Evolutionary conservation across 2,329 filamentous ascomycete species (phyloP).

Genomic region (Cercospora janseana): DNA sequence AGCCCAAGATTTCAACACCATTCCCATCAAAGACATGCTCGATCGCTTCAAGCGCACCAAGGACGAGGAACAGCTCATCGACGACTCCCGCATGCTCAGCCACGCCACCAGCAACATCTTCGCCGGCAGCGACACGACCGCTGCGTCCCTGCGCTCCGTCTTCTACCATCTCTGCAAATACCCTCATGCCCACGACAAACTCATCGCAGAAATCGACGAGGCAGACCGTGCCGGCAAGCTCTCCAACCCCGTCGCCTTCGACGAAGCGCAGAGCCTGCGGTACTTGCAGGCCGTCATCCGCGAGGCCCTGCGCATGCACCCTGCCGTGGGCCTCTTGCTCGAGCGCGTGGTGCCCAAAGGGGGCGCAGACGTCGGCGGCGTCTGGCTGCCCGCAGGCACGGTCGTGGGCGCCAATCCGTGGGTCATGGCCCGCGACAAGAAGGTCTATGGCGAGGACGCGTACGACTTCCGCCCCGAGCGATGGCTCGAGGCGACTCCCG

Average conservation of each 20-base stretch:
- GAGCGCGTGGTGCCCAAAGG: slow-evolving; percentile 42
- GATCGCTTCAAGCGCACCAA: slow-evolving; percentile 28
- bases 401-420: slow-evolving; percentile 38
- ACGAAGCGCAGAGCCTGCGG: slow-evolving; percentile 39
- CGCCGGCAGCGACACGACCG: slow-evolving; percentile 42
- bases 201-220: slow-evolving; percentile 40
- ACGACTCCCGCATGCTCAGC: slow-evolving; percentile 22
- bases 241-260: slow-evolving; percentile 33
- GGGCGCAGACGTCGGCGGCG: slow-evolving; percentile 40
- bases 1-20: slow-evolving; percentile 22
- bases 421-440: slow-evolving; percentile 35
- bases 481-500: slow-evolving; percentile 43
- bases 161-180: slow-evolving; percentile 43
- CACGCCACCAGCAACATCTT: slow-evolving; percentile 44
- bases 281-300: slow-evolving; percentile 48
- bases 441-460: slow-evolving; percentile 35
- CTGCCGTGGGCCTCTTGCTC: slow-evolving; percentile 43
- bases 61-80: slow-evolving; percentile 28
- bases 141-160: slow-evolving; percentile 31
- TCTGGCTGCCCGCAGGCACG: slow-evolving; percentile 36
- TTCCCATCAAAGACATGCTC: slow-evolving; percentile 27
- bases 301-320: slow-evolving; percentile 47
- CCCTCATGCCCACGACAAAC: slow-evolving; percentile 31
- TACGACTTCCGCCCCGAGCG: slow-evolving; percentile 39
- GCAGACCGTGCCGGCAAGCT: slow-evolving; percentile 29